Conservation (phyloP, 306 rosid species). For the Fragaria ananassa region DNA sequence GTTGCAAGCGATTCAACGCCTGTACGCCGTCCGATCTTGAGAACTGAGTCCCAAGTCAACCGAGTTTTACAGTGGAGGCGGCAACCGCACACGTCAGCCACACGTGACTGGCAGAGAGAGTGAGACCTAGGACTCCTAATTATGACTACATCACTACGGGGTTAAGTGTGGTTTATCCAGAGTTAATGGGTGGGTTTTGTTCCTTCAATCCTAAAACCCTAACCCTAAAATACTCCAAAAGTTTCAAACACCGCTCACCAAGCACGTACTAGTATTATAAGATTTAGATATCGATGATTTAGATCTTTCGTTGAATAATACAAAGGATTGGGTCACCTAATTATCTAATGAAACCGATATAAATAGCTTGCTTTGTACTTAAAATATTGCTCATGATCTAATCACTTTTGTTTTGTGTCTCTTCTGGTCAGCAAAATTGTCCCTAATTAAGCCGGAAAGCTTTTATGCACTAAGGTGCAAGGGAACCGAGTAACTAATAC, state of each 20-base stretch:
- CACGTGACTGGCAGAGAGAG: slow-evolving; percentile 17
- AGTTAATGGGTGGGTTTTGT: background rate
- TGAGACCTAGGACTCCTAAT: slow-evolving; percentile 5
- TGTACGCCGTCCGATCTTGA: slow-evolving; percentile 22
- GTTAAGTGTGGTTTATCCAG: slow-evolving; percentile 6
- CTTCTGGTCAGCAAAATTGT: background rate
- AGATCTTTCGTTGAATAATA: background rate
- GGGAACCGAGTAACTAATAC: fast-evolving
- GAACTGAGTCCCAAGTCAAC: slow-evolving; percentile 21
- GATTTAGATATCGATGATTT: background rate
- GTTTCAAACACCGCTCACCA: background rate
- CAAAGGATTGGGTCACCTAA: slow-evolving; percentile 19
- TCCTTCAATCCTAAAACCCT: background rate
- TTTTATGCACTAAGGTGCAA: too few relatives aligned
- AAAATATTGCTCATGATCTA: slow-evolving; percentile 1
- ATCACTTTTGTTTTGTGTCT: background rate
- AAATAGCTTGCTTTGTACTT: background rate
- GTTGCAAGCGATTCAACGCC: slow-evolving; percentile 7
- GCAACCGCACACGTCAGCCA: slow-evolving; percentile 11
- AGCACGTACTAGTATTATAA: background rate
- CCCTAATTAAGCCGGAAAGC: background rate
- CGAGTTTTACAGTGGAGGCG: background rate
- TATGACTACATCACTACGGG: too few relatives aligned
- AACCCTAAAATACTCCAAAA: background rate
- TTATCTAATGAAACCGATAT: background rate